A percentile compares a stretch with the other conserved stretches of the same genome.
Conservation (phyloP, 805 yeast species). For the Hermanozyma aechmeae region DNA sequence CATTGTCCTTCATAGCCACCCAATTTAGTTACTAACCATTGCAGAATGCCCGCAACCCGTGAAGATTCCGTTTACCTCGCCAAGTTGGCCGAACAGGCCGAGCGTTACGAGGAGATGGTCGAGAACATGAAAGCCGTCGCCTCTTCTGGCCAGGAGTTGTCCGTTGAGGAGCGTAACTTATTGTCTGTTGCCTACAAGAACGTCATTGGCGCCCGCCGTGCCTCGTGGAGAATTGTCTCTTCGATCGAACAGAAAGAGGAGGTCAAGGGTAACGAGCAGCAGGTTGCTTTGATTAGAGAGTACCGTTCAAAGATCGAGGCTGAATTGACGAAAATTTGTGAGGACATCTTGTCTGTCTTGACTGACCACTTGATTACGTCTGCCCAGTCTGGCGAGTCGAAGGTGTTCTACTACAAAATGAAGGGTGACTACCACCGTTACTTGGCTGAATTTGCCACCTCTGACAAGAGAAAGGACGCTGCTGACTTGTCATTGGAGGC, state of each 20-base stretch:
- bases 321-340: conserved; percentile 88
- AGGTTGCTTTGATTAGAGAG: conserved; percentile 82
- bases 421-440: conserved; percentile 99
- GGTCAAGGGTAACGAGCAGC: conserved; percentile 87
- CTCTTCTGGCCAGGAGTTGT: conserved; percentile 87
- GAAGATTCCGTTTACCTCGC: conserved; percentile 98
- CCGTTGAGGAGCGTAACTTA: conserved; percentile 96
- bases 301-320: conserved; percentile 92
- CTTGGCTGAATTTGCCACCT: conserved; percentile 90
- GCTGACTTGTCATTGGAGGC: conserved; percentile 91
- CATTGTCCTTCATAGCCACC: too few species aligned
- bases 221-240: conserved; percentile 98
- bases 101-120: conserved; percentile 99
- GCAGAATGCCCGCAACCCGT: conserved; percentile 68
- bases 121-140: conserved; percentile 98
- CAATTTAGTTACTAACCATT: background rate
- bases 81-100: conserved; percentile 98
- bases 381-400: conserved; percentile 94
- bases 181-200: conserved; percentile 96
- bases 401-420: conserved; percentile 98
- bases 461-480: conserved; percentile 86
- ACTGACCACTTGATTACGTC: conserved; percentile 85
- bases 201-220: conserved; percentile 98
- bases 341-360: conserved; percentile 83
- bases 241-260: conserved; percentile 98